These are phyloP conservation scores for Mortierella claussenii DNA, from an alignment of 192 early-diverging fungal species.

Conservation along the genomic window DNA sequence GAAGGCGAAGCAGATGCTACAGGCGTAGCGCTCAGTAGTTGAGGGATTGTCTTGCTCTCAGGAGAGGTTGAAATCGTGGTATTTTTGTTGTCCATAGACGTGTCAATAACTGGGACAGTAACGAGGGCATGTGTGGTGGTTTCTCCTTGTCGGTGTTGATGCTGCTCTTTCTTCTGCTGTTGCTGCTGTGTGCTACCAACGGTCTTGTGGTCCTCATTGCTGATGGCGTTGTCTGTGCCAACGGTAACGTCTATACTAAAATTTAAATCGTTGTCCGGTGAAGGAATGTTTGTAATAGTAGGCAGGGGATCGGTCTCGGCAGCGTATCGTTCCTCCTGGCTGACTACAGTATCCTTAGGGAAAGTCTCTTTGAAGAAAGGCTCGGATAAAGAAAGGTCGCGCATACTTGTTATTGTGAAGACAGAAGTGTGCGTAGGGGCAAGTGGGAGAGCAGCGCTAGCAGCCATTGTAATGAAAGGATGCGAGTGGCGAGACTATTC, in stretches of 20 bases:
- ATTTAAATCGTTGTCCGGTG: constrained; percentile 16
- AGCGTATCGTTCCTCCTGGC: neutral
- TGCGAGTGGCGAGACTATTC: constrained; percentile 10
- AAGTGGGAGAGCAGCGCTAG: neutral
- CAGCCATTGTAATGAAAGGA: neutral
- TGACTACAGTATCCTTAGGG: neutral
- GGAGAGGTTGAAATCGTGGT: too few relatives aligned
- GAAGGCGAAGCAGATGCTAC: too few relatives aligned
- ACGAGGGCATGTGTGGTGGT: too few relatives aligned
- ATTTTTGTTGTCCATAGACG: too few relatives aligned
- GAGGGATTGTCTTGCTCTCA: neutral
- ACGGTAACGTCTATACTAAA: neutral
- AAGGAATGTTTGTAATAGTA: constrained; percentile 17
- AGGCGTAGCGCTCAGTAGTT: too few relatives aligned
- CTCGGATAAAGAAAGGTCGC: neutral
- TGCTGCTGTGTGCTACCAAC: neutral
- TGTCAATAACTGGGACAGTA: too few relatives aligned
- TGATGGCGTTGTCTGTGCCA: neutral
- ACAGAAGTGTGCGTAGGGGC: neutral
- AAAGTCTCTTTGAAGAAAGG: neutral
- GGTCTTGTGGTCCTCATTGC: neutral
- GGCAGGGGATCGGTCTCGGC: constrained; percentile 15
- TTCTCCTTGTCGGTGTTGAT: too few relatives aligned
- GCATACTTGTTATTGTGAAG: neutral
- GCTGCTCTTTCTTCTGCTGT: neutral